phyloP scores from a whole-genome alignment of 2,329 filamentous ascomycete species.

The Venturia effusa region DNA sequence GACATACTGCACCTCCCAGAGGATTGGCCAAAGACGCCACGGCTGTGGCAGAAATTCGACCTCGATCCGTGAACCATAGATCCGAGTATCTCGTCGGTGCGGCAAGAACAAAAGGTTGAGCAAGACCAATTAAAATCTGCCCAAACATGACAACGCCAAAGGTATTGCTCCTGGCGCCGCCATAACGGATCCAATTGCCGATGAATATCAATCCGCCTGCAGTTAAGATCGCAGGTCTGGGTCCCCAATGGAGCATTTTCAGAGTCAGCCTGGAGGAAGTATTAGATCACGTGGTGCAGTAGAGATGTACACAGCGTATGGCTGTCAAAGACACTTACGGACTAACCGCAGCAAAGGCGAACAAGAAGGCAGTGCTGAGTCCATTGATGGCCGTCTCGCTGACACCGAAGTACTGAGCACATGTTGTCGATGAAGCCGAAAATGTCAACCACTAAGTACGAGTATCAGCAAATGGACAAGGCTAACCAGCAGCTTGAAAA shows the following conservation, averaged over 20 bases:
- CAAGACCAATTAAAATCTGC: slow-evolving; percentile 78
- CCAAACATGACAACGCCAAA: slow-evolving; percentile 80
- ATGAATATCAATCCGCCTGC: slow-evolving; percentile 63
- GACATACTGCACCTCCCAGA: slow-evolving; percentile 64
- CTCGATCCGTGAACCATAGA: slow-evolving; percentile 81
- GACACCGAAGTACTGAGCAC: slow-evolving; percentile 66
- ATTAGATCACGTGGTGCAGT: background rate
- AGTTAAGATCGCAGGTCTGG: slow-evolving; percentile 64
- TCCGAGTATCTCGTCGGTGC: slow-evolving; percentile 88
- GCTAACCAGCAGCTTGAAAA: background rate
- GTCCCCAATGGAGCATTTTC: slow-evolving; percentile 67
- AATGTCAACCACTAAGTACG: slow-evolving; percentile 76
- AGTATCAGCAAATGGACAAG: slow-evolving; percentile 1
- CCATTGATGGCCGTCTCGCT: slow-evolving; percentile 76
- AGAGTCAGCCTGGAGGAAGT: slow-evolving; percentile 43
- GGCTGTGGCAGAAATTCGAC: slow-evolving; percentile 79
- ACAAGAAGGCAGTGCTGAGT: slow-evolving; percentile 79
- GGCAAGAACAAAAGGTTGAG: slow-evolving; percentile 84
- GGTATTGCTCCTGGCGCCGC: slow-evolving; percentile 52
- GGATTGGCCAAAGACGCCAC: slow-evolving; percentile 79
- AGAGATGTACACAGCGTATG: background rate
- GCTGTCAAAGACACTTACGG: slow-evolving; percentile 40
- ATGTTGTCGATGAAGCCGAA: slow-evolving; percentile 65
- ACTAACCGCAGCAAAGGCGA: slow-evolving; percentile 64
- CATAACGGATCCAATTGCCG: slow-evolving; percentile 89